Base-by-base conservation (phyloP, 2,329 filamentous ascomycete species). In the Neofusicoccum parvum region DNA sequence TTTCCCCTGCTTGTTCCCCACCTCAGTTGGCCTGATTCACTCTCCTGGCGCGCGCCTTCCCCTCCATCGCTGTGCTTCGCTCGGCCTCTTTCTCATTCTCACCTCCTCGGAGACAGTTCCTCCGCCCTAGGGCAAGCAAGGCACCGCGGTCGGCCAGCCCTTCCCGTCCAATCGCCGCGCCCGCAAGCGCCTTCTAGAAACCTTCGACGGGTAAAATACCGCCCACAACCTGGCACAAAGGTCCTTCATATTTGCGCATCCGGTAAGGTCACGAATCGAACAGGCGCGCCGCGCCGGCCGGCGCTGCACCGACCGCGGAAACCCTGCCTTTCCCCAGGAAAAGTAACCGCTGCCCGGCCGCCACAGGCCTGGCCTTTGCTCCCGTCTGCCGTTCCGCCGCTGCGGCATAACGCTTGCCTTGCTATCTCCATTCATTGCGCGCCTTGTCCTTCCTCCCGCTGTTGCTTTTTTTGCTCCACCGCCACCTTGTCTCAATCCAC, bases 251-350 rank as follows among this genome's bases (percentile, higher is more conserved):
- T 39, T 9, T 27, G 51, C 51, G 23, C 15, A 27, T 11, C 46
- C 51, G 51, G 17, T 56, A 56, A 56, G 51, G 51, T 12, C 10
- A 11, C 12, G 7, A 56, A 27, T 23, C n/a, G 36, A 56, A 20
- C 51, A 36, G 41, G 51, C 51, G 51, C 46, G 46, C 46, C 46
- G 46, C 51, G 51, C 51, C 51, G 51, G 37, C 36, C 36, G 51
- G 51, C 20, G 20, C 17, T 56, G 36, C 51, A 17, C 51, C 51
- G 51, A 54, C 32, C 9, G 43, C 43, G 17, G 9, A 6, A 49
- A 49, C 46, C 46, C 20, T 49, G 46, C 39, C 15, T 49, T 49
- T 49, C 46, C 46, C 46, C 46, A 49, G 46, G 5, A 49, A 49
- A 49, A 12, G 10, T 17, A 20, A 3, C 27, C 46, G 46, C 12